These are phyloP conservation scores for Nannizziopsis arthrosporioides DNA, from an alignment of 2,329 filamentous ascomycete species.

Conservation along the genomic window DNA sequence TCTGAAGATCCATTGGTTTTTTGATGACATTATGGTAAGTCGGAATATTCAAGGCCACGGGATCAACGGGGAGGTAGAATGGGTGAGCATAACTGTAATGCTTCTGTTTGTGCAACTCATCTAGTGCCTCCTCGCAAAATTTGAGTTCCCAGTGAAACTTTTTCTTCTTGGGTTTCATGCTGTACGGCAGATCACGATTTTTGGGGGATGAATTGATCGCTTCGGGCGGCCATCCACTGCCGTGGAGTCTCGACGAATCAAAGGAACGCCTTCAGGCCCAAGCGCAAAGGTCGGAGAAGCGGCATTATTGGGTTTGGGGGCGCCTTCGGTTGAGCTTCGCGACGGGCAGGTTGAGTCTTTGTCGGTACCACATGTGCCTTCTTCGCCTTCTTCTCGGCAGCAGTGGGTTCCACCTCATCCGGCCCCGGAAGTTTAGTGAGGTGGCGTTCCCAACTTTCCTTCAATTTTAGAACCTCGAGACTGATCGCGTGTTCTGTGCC, in stretches of 20 bases:
- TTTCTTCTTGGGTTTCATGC: slow-evolving; percentile 77
- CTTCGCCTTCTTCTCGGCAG: slow-evolving; percentile 50
- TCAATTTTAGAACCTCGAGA: slow-evolving; percentile 50
- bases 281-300: slow-evolving; percentile 54
- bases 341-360: slow-evolving; percentile 36
- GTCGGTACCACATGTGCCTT: slow-evolving; percentile 27
- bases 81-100: slow-evolving; percentile 56
- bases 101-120: slow-evolving; percentile 64
- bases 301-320: slow-evolving; percentile 31
- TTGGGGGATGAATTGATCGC: slow-evolving; percentile 89
- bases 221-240: slow-evolving; percentile 73
- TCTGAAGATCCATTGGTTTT: slow-evolving; percentile 87
- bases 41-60: slow-evolving; percentile 85
- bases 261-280: slow-evolving; percentile 62
- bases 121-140: slow-evolving; percentile 73
- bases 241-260: slow-evolving; percentile 75
- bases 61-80: slow-evolving; percentile 79
- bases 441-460: slow-evolving; percentile 48
- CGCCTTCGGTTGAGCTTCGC: slow-evolving; percentile 30
- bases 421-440: slow-evolving; percentile 49
- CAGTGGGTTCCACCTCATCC: slow-evolving; percentile 47
- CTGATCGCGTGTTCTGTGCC: slow-evolving; percentile 65
- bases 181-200: slow-evolving; percentile 81
- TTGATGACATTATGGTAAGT: slow-evolving; percentile 90
- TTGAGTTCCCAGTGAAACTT: slow-evolving; percentile 78